Evolutionary conservation across 176 grass and related monocot species (phyloP).

Genomic region (Lolium rigidum): DNA sequence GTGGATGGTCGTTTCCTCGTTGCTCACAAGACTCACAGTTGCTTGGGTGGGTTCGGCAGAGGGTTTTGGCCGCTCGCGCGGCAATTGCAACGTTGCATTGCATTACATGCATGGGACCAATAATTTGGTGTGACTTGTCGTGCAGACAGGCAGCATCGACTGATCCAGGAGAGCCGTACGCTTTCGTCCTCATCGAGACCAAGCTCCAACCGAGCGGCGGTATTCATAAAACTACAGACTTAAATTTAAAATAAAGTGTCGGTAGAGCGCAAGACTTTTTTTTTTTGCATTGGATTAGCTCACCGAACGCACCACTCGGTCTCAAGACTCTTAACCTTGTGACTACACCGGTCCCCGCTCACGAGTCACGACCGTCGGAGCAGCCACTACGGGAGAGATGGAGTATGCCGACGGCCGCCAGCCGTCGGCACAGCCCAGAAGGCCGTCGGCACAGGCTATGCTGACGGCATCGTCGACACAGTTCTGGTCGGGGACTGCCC

Average conservation of each 20-base stretch:
- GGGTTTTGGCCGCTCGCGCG: not conserved
- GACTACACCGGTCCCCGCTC: not conserved
- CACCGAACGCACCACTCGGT: too few species aligned
- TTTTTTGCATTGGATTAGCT: too few species aligned
- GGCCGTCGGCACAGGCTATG: too few species aligned
- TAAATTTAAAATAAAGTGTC: not conserved
- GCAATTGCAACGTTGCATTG: not conserved
- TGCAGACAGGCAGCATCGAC: not conserved
- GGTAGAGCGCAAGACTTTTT: not conserved
- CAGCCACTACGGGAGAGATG: too few species aligned
- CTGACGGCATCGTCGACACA: too few species aligned
- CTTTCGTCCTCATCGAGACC: not conserved
- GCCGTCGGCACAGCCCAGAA: too few species aligned
- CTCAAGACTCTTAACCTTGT: not conserved
- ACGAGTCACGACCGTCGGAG: too few species aligned
- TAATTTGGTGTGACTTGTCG: slow-evolving; percentile 42
- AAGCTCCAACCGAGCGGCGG: not conserved
- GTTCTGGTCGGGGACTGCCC: too few species aligned
- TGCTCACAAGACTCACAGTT: not conserved
- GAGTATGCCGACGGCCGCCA: too few species aligned
- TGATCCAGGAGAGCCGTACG: not conserved
- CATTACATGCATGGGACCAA: not conserved
- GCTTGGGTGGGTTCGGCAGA: not conserved
- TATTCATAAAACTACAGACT: not conserved
- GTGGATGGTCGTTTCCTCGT: not conserved